Evolutionary conservation across 257 asterid genomes (phyloP).

Genomic region (Ajuga chamaepitys): DNA sequence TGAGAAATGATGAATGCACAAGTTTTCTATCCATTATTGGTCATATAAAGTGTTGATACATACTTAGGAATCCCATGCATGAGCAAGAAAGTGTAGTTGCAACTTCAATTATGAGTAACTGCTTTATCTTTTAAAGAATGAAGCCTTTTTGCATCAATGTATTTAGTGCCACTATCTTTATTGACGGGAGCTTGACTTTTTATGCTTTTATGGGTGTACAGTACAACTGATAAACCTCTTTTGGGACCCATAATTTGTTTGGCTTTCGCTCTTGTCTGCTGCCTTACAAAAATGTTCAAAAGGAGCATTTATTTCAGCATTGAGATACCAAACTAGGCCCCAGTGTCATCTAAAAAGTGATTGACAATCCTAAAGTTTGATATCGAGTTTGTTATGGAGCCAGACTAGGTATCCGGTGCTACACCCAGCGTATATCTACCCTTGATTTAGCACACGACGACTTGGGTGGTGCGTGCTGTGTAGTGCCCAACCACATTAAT

Average conservation of each 20-base stretch:
- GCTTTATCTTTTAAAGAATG: slow-evolving; percentile 25
- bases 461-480: too few relatives aligned
- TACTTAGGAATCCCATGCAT: slow-evolving; percentile 59
- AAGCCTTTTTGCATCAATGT: slow-evolving; percentile 26
- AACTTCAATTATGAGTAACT: slow-evolving; percentile 15
- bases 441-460: too few relatives aligned
- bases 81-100: slow-evolving; percentile 21
- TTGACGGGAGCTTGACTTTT: slow-evolving; percentile 25
- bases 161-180: slow-evolving; percentile 30
- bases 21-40: slow-evolving; percentile 21
- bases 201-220: slow-evolving; percentile 15
- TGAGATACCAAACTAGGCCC: slow-evolving; percentile 28
- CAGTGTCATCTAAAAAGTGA: slow-evolving; percentile 21
- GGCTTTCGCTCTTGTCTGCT: slow-evolving; percentile 20
- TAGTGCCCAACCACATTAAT: too few relatives aligned
- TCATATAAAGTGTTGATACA: slow-evolving; percentile 26
- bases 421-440: too few relatives aligned
- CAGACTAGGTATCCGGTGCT: too few relatives aligned
- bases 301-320: slow-evolving; percentile 38
- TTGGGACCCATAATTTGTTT: slow-evolving; percentile 31
- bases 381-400: slow-evolving; percentile 4
- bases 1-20: slow-evolving; percentile 22
- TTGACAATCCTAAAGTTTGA: neutral
- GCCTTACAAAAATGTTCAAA: slow-evolving; percentile 22
- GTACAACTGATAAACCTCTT: slow-evolving; percentile 5